Conservation (phyloP, 495 filamentous ascomycete genomes). For the Neurospora africana region DNA sequence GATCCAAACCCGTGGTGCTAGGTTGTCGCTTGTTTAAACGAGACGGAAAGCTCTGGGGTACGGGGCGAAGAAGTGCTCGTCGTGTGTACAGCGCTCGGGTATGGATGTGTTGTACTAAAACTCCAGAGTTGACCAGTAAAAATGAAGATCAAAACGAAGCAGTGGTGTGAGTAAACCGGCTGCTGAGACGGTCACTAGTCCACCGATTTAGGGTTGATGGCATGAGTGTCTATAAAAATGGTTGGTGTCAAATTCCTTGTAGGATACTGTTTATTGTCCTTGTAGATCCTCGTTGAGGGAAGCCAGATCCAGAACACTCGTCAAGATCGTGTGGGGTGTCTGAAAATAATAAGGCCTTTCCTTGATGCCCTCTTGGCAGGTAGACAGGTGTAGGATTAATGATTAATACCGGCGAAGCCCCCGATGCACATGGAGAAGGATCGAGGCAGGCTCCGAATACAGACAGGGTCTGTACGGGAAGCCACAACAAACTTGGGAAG, state of each 20-base stretch:
- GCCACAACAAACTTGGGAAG: constrained; percentile 17
- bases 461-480: constrained; percentile 33
- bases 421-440: constrained; percentile 36
- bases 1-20: neutral
- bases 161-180: constrained; percentile 1
- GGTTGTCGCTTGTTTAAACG: constrained; percentile 11
- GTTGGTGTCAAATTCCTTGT: neutral
- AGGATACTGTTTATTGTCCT: neutral
- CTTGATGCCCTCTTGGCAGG: constrained; percentile 33
- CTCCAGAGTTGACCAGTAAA: constrained; percentile 17
- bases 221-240: neutral
- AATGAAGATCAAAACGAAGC: constrained; percentile 23
- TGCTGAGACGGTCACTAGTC: constrained; percentile 1
- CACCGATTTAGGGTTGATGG: constrained; percentile 6
- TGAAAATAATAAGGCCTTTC: constrained; percentile 34
- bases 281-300: neutral
- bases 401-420: constrained; percentile 40
- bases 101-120: constrained; percentile 17
- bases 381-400: constrained; percentile 42
- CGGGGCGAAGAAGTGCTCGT: neutral
- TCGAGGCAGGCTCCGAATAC: constrained; percentile 37
- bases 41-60: neutral
- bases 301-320: neutral
- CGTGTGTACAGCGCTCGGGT: neutral
- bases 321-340: constrained; percentile 26